Evolutionary conservation across 805 yeast genomes (phyloP), one percentile per base, ranked within the genome.

Genomic region (Metschnikowia santaceciliae): DNA sequence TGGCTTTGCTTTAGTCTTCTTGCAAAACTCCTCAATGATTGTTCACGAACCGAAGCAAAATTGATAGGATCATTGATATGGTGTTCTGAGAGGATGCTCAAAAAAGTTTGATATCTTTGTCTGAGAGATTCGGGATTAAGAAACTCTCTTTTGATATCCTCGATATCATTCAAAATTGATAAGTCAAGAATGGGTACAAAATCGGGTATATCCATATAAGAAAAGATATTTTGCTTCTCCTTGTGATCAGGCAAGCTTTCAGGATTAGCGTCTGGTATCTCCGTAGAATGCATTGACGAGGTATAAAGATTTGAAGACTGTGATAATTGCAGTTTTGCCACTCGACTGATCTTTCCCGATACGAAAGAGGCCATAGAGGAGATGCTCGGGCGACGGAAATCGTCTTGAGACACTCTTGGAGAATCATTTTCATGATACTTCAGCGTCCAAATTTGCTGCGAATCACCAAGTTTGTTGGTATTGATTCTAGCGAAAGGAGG

Each of bases 1-100:
- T 26, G 32, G 34, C 41, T 44, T 36, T 35, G 47, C 11, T 50
- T 52, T 3, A 50, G 49, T 13, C 58, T 42, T 17, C 41, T 42
- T 4, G 68, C 54, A 35, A 70, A 69, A 38, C 68, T 70, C 2
- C 53, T 51, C 34, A 70, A 50, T 6, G 71, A 67, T 30, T 67
- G 67, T 33, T 62, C 65, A 11, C 75, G 52, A 15, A 68, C 63
- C 33, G 57, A 62, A 6, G 75, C 71, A 58, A 72, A 72, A 47
- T 66, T 72, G 10, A 71, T 61, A 0, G 77, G 71, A 54, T 74
- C 78, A 42, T 62, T 61, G 11, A 54, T 53, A 39, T 67, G 75
- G 41, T 68, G 70, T 11, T 61, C 69, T 17, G 61, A 44, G 8
- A 72, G 37, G 8, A 66, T 58, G 14, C 65, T 68, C 19, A 73